phyloP scores from a whole-genome alignment of 805 yeast species.

The Pichia ethanolica region DNA sequence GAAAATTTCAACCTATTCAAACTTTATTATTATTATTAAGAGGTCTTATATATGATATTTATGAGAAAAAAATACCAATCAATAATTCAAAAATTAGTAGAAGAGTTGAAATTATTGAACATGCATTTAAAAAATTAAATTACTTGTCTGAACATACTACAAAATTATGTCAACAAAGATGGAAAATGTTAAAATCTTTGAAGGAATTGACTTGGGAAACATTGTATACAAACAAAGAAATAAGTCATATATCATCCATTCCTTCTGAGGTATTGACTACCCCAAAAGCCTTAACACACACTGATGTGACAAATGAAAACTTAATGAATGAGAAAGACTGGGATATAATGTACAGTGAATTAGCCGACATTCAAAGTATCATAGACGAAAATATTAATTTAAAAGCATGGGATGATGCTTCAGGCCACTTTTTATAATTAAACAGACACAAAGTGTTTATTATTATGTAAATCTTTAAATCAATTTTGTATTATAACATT shows the following conservation, averaged over 20 bases:
- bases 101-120: conserved; percentile 13
- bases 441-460: no score
- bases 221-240: conserved; percentile 4
- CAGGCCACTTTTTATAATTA: conserved; percentile 12
- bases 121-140: conserved; percentile 14
- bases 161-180: conserved; percentile 20
- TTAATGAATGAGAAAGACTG: conserved; percentile 12
- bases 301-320: not conserved
- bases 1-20: conserved; percentile 23
- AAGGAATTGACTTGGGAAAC: conserved; percentile 21
- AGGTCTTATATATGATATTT: conserved; percentile 12
- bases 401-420: conserved; percentile 18
- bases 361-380: conserved; percentile 11
- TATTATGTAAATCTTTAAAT: no score
- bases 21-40: conserved; percentile 14
- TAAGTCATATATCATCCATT: not conserved
- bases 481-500: no score
- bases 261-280: not conserved
- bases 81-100: not conserved
- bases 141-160: conserved; percentile 24
- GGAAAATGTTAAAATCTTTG: conserved; percentile 19
- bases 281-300: not conserved
- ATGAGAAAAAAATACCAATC: not conserved
- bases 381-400: conserved; percentile 17
- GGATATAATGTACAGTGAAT: conserved; percentile 13